A percentile compares a stretch with the other conserved stretches of the same genome.
phyloP scores from a whole-genome alignment of 202 grass and related monocot genomes.

The Digitaria exilis region DNA sequence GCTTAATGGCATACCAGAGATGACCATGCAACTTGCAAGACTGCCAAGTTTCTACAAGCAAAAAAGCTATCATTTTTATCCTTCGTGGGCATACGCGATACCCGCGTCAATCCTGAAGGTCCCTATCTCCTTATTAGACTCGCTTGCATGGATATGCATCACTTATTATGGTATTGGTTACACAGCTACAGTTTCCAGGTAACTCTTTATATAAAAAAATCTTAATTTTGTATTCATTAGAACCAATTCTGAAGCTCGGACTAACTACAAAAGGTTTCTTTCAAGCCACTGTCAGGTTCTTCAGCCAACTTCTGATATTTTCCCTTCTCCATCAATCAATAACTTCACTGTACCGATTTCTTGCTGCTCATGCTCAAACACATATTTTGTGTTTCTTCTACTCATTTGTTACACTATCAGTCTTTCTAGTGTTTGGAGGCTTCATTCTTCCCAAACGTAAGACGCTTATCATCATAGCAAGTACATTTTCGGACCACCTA shows the following conservation, averaged over 20 bases:
- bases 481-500: not conserved
- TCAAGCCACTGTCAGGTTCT: slow-evolving; percentile 38
- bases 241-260: not conserved
- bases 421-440: slow-evolving; percentile 45
- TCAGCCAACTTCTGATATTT: slow-evolving; percentile 52
- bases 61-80: slow-evolving; percentile 60
- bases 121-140: slow-evolving; percentile 56
- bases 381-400: slow-evolving; percentile 25
- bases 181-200: slow-evolving; percentile 50
- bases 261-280: not conserved
- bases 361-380: slow-evolving; percentile 50
- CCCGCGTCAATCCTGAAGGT: slow-evolving; percentile 58
- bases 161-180: slow-evolving; percentile 70
- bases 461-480: not conserved
- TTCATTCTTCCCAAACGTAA: slow-evolving; percentile 53
- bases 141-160: slow-evolving; percentile 52
- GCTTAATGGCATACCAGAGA: slow-evolving; percentile 57
- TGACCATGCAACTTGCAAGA: slow-evolving; percentile 53
- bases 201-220: not conserved
- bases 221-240: not conserved
- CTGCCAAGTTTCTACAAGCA: slow-evolving; percentile 60
- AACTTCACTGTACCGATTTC: slow-evolving; percentile 29
- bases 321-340: slow-evolving; percentile 49
- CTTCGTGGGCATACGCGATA: slow-evolving; percentile 70
- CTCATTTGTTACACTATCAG: not conserved